Evolutionary conservation across 179 eudicot genomes (phyloP), one percentile per base, ranked within the genome.

Genomic region (Silene noctiflora): DNA sequence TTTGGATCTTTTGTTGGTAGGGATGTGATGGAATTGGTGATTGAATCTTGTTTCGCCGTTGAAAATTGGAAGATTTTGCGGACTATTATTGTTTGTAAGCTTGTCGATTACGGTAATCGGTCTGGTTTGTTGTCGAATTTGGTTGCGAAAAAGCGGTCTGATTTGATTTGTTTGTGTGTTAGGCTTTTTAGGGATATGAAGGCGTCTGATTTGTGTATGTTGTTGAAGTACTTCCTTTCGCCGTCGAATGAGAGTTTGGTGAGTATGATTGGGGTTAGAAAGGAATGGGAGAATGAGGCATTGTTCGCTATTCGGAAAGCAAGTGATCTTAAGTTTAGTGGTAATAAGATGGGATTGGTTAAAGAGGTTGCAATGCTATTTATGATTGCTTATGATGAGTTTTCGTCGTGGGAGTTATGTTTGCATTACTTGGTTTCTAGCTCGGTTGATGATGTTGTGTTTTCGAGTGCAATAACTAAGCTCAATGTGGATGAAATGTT

Each of bases 321-420:
- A 4, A 82, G 46, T 11, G 86, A 77, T 61, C 74, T 65, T 46
- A 83, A 78, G 24, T 42, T 78, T 7, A 22, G 73, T 53, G 84
- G 77, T 77, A 82, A 81, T 81, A 83, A 83, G 8, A 21, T 55
- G 53, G 78, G n/a, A 27, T 72, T 87, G 69, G 91, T 92, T 5
- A 88, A 85, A 77, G 94, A 90, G 33, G 97, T 90, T 6, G 76
- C 94, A 0, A 44, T 94, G 62, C 74, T 91, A 78, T 85, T 92
- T 77, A 94, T 89, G 97, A 14, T 92, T 44, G 97, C 89, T 0
- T 85, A 89, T 78, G 98, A 94, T 63, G 88, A 77, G 77, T 94
- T 92, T 67, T 83, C 86, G 0, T 77, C 69, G 16, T 67, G 81
- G 5, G 97, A 94, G 68, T 66, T 92, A 77, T 89, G 98, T 78